Percentiles rank a stretch among this genome's conserved stretches.
Conservation (phyloP, 1,284 basidiomycete genomes). For the Jaminaea rosea region DNA sequence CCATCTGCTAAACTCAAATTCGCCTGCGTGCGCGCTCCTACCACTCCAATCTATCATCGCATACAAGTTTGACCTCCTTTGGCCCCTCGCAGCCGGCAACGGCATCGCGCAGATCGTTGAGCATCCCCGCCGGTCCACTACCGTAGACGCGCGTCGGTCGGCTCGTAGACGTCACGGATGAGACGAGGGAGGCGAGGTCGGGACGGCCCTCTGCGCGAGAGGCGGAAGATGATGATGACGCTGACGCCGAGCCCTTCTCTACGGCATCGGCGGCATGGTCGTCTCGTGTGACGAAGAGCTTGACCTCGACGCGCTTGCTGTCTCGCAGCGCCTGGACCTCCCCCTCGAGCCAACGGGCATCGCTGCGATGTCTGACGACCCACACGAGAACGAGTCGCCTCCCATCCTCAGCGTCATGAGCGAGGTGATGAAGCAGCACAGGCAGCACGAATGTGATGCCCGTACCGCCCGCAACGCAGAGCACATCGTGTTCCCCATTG, state of each 20-base stretch:
- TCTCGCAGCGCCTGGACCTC: conserved; percentile 9
- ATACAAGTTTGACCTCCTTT: background rate
- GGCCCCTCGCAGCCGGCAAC: conserved; percentile 10
- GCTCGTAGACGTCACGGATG: background rate
- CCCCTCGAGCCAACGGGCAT: conserved; percentile 5
- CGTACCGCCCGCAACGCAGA: conserved; percentile 15
- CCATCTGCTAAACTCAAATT: too few relatives aligned
- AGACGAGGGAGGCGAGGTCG: background rate
- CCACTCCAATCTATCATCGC: conserved; percentile 5
- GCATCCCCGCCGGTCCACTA: conserved; percentile 16
- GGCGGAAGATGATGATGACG: background rate
- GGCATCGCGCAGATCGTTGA: conserved; percentile 6
- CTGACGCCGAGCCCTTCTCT: background rate
- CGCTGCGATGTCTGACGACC: conserved; percentile 4
- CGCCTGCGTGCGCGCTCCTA: too few relatives aligned
- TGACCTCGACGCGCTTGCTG: background rate
- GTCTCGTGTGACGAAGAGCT: conserved; percentile 7
- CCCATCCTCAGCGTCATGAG: background rate
- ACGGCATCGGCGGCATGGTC: background rate
- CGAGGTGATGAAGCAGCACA: conserved; percentile 8
- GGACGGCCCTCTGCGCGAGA: background rate
- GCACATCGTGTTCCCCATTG: background rate
- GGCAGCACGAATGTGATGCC: conserved; percentile 18
- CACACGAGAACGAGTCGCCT: conserved; percentile 5
- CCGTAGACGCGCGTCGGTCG: conserved; percentile 6